A percentile compares a stretch with the other conserved stretches of the same genome.
Conservation (phyloP, 2,329 filamentous ascomycete genomes). For the Xylariaceae sp. region DNA sequence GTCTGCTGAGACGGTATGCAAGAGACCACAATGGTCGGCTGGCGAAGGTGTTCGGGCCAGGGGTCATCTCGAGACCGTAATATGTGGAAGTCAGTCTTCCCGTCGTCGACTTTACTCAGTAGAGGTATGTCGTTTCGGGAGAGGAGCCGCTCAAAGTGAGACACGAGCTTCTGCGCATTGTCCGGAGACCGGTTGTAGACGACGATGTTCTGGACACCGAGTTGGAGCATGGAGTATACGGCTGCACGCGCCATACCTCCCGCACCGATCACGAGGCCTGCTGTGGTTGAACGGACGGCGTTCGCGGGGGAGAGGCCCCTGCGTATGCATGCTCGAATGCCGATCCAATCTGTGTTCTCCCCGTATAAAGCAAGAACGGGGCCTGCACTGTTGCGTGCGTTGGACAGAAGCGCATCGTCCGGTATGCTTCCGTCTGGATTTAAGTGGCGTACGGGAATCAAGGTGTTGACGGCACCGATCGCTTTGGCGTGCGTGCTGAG, state of each 20-base stretch:
- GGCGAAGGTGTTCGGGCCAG: constrained; percentile 69
- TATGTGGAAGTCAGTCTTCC: constrained; percentile 61
- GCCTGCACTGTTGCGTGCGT: constrained; percentile 68
- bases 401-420: constrained; percentile 58
- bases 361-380: constrained; percentile 74
- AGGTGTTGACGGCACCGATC: constrained; percentile 78
- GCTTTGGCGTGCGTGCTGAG: constrained; percentile 75
- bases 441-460: constrained; percentile 72
- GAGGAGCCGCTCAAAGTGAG: constrained; percentile 70
- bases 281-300: constrained; percentile 62
- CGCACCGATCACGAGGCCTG: constrained; percentile 67
- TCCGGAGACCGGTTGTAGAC: constrained; percentile 73
- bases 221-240: constrained; percentile 78
- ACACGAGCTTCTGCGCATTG: constrained; percentile 71
- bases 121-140: constrained; percentile 51
- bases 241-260: constrained; percentile 81
- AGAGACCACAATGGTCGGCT: constrained; percentile 77
- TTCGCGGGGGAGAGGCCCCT: constrained; percentile 77
- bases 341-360: constrained; percentile 84
- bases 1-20: constrained; percentile 77
- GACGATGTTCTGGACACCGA: constrained; percentile 78
- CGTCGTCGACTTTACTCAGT: constrained; percentile 50
- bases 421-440: constrained; percentile 64
- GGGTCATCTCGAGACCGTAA: constrained; percentile 62
- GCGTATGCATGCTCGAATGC: constrained; percentile 75